Conservation (phyloP, 2,329 filamentous ascomycete genomes). For the Xylaria arbuscula region DNA sequence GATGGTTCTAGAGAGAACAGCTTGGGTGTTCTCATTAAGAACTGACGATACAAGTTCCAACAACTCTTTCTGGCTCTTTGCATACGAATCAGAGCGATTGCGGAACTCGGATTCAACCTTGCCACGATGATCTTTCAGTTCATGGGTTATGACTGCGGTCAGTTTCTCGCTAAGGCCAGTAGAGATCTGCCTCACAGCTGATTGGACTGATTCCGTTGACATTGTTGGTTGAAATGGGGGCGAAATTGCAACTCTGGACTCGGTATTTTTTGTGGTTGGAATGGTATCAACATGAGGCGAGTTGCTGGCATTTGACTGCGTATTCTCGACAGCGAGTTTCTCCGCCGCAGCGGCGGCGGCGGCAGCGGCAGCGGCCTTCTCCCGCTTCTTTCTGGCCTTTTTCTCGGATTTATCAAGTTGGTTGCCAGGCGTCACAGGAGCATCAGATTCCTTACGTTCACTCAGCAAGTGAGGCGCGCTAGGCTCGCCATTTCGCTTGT, state of each 20-base stretch:
- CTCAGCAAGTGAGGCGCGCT: constrained; percentile 36
- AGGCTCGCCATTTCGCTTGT: constrained; percentile 45
- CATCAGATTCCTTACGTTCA: constrained; percentile 48
- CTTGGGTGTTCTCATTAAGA: constrained; percentile 72
- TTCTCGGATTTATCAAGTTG: constrained; percentile 51
- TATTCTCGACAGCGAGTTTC: constrained; percentile 51
- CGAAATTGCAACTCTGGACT: constrained; percentile 44
- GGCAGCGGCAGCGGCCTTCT: constrained; percentile 69
- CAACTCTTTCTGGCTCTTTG: constrained; percentile 64
- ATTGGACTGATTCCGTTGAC: constrained; percentile 60
- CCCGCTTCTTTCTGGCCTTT: constrained; percentile 50
- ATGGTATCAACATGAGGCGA: constrained; percentile 51
- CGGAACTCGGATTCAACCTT: constrained; percentile 73
- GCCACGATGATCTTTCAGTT: constrained; percentile 70
- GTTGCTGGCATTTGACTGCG: constrained; percentile 55
- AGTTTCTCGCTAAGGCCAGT: constrained; percentile 62
- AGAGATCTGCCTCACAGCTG: constrained; percentile 66
- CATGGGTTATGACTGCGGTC: constrained; percentile 57
- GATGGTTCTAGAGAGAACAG: constrained; percentile 81
- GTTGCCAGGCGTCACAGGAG: constrained; percentile 44
- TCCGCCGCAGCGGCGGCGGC: constrained; percentile 46
- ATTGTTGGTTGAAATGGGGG: constrained; percentile 43
- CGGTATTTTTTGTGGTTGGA: constrained; percentile 49
- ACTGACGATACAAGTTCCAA: constrained; percentile 69
- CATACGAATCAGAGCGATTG: constrained; percentile 63